A percentile compares a stretch with the other conserved stretches of the same genome.
Conservation (phyloP, 2,329 filamentous ascomycete genomes). For the Trichoderma citrinoviride region DNA sequence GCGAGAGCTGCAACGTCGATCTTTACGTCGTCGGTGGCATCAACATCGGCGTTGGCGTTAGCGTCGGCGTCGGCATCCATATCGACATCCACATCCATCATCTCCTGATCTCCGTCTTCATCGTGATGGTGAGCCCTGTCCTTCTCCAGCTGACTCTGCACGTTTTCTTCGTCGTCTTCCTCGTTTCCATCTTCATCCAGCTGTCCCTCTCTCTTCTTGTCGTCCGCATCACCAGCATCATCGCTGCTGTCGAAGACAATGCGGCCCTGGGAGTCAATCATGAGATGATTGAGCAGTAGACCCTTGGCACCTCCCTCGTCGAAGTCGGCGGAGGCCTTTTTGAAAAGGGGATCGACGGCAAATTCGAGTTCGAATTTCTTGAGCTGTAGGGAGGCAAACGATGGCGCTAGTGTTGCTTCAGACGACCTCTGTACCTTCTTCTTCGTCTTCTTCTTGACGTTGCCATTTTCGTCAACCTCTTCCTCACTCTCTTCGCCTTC, state of each 20-base stretch:
- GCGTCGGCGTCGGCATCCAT: constrained; percentile 37
- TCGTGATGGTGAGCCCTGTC: constrained; percentile 47
- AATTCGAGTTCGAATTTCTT: constrained; percentile 99
- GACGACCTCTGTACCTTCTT: constrained; percentile 82
- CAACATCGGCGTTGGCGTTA: constrained; percentile 49
- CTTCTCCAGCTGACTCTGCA: constrained; percentile 38
- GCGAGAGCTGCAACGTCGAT: constrained; percentile 77
- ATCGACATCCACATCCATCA: constrained; percentile 32
- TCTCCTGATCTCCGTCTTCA: constrained; percentile 44
- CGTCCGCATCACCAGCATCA: constrained; percentile 59
- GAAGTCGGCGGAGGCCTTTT: constrained; percentile 97
- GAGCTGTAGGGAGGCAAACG: constrained; percentile 82
- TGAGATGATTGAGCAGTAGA: constrained; percentile 89
- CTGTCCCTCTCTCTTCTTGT: constrained; percentile 38
- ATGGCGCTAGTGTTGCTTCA: constrained; percentile 87
- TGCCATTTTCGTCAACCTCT: constrained; percentile 62
- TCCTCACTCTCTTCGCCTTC: constrained; percentile 64
- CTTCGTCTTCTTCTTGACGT: constrained; percentile 60
- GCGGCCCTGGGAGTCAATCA: constrained; percentile 84
- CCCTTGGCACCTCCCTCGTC: constrained; percentile 98
- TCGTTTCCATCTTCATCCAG: constrained; percentile 40
- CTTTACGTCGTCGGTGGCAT: constrained; percentile 47
- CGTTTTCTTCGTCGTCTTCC: constrained; percentile 32
- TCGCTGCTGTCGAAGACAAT: constrained; percentile 99
- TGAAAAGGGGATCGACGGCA: constrained; percentile 95